Conservation (phyloP, 495 filamentous ascomycete genomes). For the Poronia punctata region DNA sequence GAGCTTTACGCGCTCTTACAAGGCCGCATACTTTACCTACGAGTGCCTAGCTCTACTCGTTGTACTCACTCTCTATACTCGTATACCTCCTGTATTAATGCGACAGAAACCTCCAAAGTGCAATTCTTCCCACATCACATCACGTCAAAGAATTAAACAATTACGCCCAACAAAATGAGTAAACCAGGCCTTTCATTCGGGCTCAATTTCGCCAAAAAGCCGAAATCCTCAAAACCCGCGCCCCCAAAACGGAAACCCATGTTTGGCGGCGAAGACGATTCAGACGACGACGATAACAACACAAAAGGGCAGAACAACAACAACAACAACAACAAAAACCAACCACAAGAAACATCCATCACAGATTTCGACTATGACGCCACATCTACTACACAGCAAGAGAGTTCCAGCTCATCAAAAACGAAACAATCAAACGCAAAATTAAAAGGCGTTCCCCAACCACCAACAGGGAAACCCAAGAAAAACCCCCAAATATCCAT, state of each 20-base stretch:
- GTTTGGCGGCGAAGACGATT: slow-evolving; percentile 44
- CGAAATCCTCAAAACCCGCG: slow-evolving; percentile 21
- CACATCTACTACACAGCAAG: too few species aligned
- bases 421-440: too few species aligned
- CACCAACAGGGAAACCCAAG: slow-evolving; percentile 28
- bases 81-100: too few species aligned
- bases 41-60: too few species aligned
- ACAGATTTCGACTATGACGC: slow-evolving; percentile 28
- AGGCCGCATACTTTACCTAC: too few species aligned
- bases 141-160: neutral
- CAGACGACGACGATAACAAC: slow-evolving; percentile 32
- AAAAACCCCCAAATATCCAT: slow-evolving; percentile 27
- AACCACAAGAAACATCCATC: slow-evolving; percentile 20
- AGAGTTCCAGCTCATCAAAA: slow-evolving; percentile 13
- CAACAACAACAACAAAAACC: slow-evolving; percentile 15
- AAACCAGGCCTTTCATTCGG: slow-evolving; percentile 34
- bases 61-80: too few species aligned
- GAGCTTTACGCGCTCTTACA: slow-evolving; percentile 4
- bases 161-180: slow-evolving; percentile 13
- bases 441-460: slow-evolving; percentile 15
- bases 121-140: too few species aligned
- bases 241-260: slow-evolving; percentile 44
- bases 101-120: too few species aligned
- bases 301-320: slow-evolving; percentile 11
- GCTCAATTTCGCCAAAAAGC: slow-evolving; percentile 27